Base-by-base conservation (phyloP, 2,329 filamentous ascomycete species). In the Penicillium sp. region DNA sequence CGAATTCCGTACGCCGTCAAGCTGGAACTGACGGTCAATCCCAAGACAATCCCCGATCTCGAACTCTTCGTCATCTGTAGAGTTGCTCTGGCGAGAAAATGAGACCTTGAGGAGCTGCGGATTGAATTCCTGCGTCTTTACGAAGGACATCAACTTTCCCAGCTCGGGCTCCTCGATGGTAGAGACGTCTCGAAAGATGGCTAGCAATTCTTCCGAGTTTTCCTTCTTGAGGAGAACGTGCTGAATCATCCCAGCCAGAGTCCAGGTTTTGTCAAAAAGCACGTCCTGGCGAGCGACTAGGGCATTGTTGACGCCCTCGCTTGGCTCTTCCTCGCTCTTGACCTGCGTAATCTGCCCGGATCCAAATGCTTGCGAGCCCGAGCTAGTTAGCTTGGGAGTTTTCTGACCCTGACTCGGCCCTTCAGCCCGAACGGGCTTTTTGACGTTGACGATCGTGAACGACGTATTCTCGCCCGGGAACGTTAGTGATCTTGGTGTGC, bases 31-130 rank as follows among this genome's bases (percentile, higher is more conserved):
- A 1, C 55, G 56, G 1, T 41, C 56, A 6, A 57, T 47, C 0
- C 39, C 16, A 22, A 43, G 40, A n/a, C 50, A 27, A 36, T 65
- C 64, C 3, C 64, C 64, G 1, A 63, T 53, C 4, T 50, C 22
- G 3, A 10, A 37, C 18, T 22, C 19, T 7, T 22, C 27, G 27
- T 1, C 31, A 19, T 50, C 46, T 6, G 5, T 10, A 36, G 31
- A 22, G n/a, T 18, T 16, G 3, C 27, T 35, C 10, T 13, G 27
- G 6, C 33, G n/a, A 7, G 27, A 6, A 5, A 19, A 9, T 2
- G 46, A 35, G 6, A 35, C 10, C 31, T 16, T 33, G 11, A 50
- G 31, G 6, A 35, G 7, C 13, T 50, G 46, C 2, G 46, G 46
- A 6, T 16, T 19, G 31, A 50, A 50, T 35, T 35, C 46, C 18